phyloP scores from a whole-genome alignment of 495 filamentous ascomycete species.

The Penicillium dipodomyicola region DNA sequence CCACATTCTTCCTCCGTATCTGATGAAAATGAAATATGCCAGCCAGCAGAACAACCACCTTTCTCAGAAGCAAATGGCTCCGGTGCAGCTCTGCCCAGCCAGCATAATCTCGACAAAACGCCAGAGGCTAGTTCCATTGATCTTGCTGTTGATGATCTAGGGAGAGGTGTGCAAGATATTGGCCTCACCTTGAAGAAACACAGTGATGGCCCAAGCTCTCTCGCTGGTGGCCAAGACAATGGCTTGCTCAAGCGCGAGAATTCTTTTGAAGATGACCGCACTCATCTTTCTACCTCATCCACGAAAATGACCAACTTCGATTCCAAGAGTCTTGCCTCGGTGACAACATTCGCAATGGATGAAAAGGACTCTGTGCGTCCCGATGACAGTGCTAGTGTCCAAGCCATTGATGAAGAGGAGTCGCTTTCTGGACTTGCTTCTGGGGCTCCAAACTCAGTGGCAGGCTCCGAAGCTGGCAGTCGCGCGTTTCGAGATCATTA shows the following conservation, averaged over 20 bases:
- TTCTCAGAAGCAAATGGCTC: constrained; percentile 23
- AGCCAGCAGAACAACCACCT: constrained; percentile 18
- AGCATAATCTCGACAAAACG: constrained; percentile 21
- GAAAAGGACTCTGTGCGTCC: constrained; percentile 92
- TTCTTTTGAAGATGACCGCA: constrained; percentile 57
- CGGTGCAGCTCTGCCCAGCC: constrained; percentile 19
- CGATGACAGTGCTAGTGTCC: constrained; percentile 90
- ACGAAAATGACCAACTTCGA: constrained; percentile 86
- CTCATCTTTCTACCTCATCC: constrained; percentile 68
- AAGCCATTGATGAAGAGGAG: constrained; percentile 87
- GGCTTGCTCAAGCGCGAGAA: constrained; percentile 40
- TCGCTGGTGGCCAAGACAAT: constrained; percentile 31
- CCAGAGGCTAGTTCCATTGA: constrained; percentile 23
- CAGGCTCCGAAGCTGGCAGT: constrained; percentile 73
- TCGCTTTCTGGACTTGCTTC: constrained; percentile 69
- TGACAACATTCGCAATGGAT: constrained; percentile 86
- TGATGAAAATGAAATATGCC: constrained; percentile 27
- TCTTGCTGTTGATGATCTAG: constrained; percentile 33
- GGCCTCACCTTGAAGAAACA: constrained; percentile 33
- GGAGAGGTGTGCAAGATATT: constrained; percentile 37
- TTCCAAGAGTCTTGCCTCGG: constrained; percentile 87
- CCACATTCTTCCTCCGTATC: constrained; percentile 28
- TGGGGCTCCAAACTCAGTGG: constrained; percentile 67
- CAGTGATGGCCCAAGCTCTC: constrained; percentile 29
- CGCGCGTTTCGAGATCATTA: constrained; percentile 75